A percentile compares a stretch with the other conserved stretches of the same genome.
phyloP scores from a whole-genome alignment of 75 land plant species.

The Azolla pinnata region DNA sequence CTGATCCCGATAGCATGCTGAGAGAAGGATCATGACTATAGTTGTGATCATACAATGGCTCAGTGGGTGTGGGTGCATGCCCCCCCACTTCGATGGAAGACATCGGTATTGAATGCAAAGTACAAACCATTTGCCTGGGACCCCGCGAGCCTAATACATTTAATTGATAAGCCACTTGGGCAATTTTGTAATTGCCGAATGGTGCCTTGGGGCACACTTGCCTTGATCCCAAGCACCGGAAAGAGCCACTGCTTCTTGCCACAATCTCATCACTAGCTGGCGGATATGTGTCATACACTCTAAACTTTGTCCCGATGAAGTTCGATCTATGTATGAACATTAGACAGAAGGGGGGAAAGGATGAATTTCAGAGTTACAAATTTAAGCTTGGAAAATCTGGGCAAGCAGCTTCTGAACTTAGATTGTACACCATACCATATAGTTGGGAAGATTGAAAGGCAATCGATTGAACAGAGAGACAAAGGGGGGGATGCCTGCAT shows the following conservation, averaged over 20 bases:
- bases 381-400: too few species aligned
- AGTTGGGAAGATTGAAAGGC: too few species aligned
- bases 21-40: not conserved
- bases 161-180: slow-evolving; percentile 50
- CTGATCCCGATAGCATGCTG: not conserved
- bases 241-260: not conserved
- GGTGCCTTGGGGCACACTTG: slow-evolving; percentile 20
- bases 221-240: not conserved
- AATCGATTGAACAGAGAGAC: too few species aligned
- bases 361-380: too few species aligned
- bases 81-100: slow-evolving; percentile 32
- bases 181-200: slow-evolving; percentile 47
- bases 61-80: slow-evolving; percentile 33
- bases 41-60: not conserved
- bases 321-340: slow-evolving; percentile 67
- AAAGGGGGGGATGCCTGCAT: too few species aligned
- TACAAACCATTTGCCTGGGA: slow-evolving; percentile 49
- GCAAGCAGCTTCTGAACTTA: too few species aligned
- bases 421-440: too few species aligned
- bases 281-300: slow-evolving; percentile 51
- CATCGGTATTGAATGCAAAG: slow-evolving; percentile 50
- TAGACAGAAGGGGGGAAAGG: too few species aligned
- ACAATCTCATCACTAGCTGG: slow-evolving; percentile 19
- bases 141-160: slow-evolving; percentile 57
- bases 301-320: slow-evolving; percentile 59